phyloP scores from a whole-genome alignment of 768 basidiomycete genomes.

The Lentinula sp. region DNA sequence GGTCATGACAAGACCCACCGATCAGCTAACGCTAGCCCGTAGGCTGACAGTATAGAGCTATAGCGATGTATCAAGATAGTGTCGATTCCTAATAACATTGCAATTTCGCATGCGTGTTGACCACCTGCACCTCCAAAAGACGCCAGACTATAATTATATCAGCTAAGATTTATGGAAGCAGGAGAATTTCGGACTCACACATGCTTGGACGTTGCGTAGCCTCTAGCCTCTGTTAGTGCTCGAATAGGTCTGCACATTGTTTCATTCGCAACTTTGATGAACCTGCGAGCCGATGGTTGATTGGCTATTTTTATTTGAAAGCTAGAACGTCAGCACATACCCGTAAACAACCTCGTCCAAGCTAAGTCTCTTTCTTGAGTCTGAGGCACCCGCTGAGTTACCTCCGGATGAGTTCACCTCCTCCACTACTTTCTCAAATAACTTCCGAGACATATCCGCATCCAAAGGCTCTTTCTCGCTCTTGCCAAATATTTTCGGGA shows the following conservation, averaged over 20 bases:
- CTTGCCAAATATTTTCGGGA: constrained; percentile 93
- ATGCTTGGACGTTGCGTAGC: constrained; percentile 77
- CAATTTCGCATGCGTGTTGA: constrained; percentile 92
- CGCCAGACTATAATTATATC: constrained; percentile 46
- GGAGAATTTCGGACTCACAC: constrained; percentile 26
- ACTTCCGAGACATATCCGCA: constrained; percentile 54
- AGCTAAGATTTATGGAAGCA: not conserved
- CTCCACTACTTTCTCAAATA: constrained; percentile 62
- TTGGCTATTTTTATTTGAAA: not conserved
- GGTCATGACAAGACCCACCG: constrained; percentile 24
- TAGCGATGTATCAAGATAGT: constrained; percentile 86
- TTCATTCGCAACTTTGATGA: constrained; percentile 95
- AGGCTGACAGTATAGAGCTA: constrained; percentile 90
- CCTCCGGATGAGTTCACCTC: constrained; percentile 50
- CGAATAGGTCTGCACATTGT: constrained; percentile 95
- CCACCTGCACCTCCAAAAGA: constrained; percentile 90
- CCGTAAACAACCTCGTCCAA: constrained; percentile 89
- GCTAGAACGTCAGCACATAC: constrained; percentile 29
- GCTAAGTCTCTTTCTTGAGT: constrained; percentile 35
- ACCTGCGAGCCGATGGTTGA: constrained; percentile 36
- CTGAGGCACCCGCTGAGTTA: not conserved
- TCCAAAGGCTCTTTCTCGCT: constrained; percentile 84
- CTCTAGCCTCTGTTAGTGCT: constrained; percentile 83
- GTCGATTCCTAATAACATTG: constrained; percentile 77
- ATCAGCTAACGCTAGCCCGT: constrained; percentile 89